Evolutionary conservation across 306 rosid species (phyloP), one percentile per base, ranked within the genome.

Genomic region (Dicorynia guianensis): DNA sequence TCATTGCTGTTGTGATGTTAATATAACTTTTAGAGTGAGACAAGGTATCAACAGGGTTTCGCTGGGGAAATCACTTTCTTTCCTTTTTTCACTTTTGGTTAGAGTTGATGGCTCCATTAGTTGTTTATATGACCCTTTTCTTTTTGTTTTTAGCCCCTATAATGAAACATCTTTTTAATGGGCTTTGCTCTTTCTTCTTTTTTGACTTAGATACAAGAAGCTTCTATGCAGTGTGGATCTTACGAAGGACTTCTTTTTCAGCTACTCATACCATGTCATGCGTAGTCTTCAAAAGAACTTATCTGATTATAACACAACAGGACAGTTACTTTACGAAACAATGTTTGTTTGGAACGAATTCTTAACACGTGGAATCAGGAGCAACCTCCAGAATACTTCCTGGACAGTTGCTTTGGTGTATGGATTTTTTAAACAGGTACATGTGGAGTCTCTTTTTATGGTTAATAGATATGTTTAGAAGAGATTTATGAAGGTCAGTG

Each of bases 171-270:
- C 65, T 73, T 80, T 76, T 79, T 86, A 84, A 95, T 75, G 68
- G 85, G 71, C 64, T 71, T 86, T 79, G 59, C 65, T 69, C 71
- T 80, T 80, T 79, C 74, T 82, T 86, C 87, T 86, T 78, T 80
- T 83, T 80, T 88, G 85, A 76, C 69, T 76, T 93, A 96, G 99
- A 96, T 96, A 96, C 98, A 96, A 96, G 99, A 96, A 85, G 97
- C 96, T 90, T 82, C 91, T 96, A 81, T 87, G 96, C 96, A 86
- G 96, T 77, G 86, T 96, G 98, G 99, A 96, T 76, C 98, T 96
- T 78, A 86, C 93, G 7, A 92, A 89, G 94, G 99, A 96, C 93
- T 96, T 96, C 99, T 89, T 90, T 89, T 96, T 85, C 88, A 96
- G 99, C 96, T 93, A 96, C 90, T 89, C 99, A 50, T 96, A 96